These are phyloP conservation scores for Ceratocystiopsis sp. DNA, from an alignment of 2,329 filamentous ascomycete genomes.

Conservation along the genomic window DNA sequence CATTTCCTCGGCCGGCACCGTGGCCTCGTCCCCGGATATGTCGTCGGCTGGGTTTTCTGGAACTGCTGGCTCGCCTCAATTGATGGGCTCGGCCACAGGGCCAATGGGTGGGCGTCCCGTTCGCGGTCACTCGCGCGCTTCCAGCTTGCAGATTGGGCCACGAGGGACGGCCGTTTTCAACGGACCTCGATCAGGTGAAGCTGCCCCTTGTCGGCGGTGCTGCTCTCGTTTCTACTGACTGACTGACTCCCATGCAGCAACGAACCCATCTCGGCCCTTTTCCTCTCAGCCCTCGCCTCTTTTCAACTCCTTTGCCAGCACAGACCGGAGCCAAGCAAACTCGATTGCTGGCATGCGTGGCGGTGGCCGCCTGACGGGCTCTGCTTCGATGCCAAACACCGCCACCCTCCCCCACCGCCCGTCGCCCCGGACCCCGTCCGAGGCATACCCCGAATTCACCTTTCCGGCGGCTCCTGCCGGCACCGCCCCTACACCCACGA, in stretches of 20 bases:
- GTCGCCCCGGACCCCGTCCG: slow-evolving; percentile 24
- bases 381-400: slow-evolving; percentile 28
- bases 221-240: not conserved
- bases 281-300: slow-evolving; percentile 30
- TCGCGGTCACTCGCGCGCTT: slow-evolving; percentile 57
- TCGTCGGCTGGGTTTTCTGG: not conserved
- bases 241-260: slow-evolving; percentile 13
- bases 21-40: slow-evolving; percentile 5
- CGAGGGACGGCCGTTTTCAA: slow-evolving; percentile 24
- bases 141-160: slow-evolving; percentile 62
- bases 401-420: slow-evolving; percentile 19
- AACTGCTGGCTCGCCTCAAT: not conserved
- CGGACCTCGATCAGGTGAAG: slow-evolving; percentile 23
- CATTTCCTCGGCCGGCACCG: slow-evolving; percentile 39
- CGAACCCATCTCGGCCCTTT: slow-evolving; percentile 25
- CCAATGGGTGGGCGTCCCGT: slow-evolving; percentile 23
- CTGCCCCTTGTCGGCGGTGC: not conserved
- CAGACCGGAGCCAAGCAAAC: too few relatives aligned
- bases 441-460: slow-evolving; percentile 35
- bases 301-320: slow-evolving; percentile 26
- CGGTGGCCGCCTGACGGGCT: slow-evolving; percentile 20
- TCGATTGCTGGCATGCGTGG: slow-evolving; percentile 23
- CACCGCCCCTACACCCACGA: slow-evolving; percentile 1
- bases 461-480: slow-evolving; percentile 29
- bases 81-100: not conserved